Base-by-base conservation (phyloP, 1,284 basidiomycete species). In the Ustilago esculenta region DNA sequence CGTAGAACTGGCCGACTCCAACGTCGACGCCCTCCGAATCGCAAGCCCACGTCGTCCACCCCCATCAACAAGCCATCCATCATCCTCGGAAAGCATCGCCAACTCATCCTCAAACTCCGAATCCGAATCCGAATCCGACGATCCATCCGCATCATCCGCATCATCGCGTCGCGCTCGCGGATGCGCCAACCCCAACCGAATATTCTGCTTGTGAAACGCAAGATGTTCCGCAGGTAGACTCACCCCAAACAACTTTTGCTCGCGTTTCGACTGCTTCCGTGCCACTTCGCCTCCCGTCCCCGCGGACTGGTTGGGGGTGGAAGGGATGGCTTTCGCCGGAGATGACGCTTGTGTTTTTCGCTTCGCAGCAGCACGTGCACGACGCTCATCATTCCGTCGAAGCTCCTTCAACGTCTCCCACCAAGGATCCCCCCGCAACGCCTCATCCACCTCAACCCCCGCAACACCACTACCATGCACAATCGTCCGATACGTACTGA, bases 161-260 rank as follows among this genome's bases (percentile, higher is more conserved):
- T 76, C 74, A 33, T 50, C 52, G 17, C 66, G 53, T 17, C 63
- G 56, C 9, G 78, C 69, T 25, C 76, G 71, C 3, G 80, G 80
- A 53, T 81, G 80, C 2, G 80, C 71, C 15, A 81, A 70, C 37
- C 80, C 80, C 4, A 81, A 63, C 1, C 76, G 70, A 51, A 81
- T 80, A 52, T 81, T 81, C 52, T 75, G 71, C 53, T 73, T 69
- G 61, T 79, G 78, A 44, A 72, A 81, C 5, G 68, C 79, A 1
- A 81, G 63, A 36, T 81, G 80, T 59, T 80, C 80, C 5, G 74
- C 72, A 5, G 80, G 80, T 33, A 81, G 39, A 37, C 61, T 75
- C 33, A 76, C 71, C 30, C 77, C 77, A 20, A 77, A 61, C 27
- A 78, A 42, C 42, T 70, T 72, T 23, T 72, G 71, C 39, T 76